phyloP scores from a whole-genome alignment of 176 grass and related monocot species.

The Pharus latifolius region DNA sequence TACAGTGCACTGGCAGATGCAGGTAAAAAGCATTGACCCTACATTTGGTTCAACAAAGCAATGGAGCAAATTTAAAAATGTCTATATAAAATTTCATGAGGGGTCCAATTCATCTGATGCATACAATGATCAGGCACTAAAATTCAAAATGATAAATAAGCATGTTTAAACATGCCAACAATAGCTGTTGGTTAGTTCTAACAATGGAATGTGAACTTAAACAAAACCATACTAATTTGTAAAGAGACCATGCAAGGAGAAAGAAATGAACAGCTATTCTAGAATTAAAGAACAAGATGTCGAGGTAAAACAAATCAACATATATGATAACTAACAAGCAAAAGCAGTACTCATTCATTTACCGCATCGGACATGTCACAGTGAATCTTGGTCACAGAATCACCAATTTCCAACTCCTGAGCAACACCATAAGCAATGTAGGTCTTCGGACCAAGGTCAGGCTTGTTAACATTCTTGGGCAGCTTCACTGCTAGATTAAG shows the following conservation, averaged over 20 bases:
- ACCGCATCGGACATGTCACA: conserved; percentile 94
- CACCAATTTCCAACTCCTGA: conserved; percentile 63
- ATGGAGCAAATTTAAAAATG: too few species aligned
- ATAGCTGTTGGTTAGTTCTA: neutral
- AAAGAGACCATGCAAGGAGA: neutral
- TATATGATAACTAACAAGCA: neutral
- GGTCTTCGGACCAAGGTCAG: conserved; percentile 85
- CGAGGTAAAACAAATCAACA: neutral
- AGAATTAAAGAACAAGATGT: neutral
- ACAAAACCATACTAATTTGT: neutral
- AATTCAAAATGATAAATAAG: neutral
- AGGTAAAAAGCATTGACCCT: too few species aligned
- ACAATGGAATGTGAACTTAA: neutral
- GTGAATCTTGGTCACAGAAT: conserved; percentile 94
- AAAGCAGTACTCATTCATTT: neutral
- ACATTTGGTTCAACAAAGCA: too few species aligned
- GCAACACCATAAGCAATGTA: conserved; percentile 82
- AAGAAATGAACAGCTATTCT: neutral
- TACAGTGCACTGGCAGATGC: too few species aligned
- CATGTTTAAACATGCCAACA: neutral
- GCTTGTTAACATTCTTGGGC: conserved; percentile 16
- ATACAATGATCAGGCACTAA: too few species aligned
- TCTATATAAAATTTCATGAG: neutral
- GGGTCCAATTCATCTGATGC: neutral
- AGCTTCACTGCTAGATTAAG: conserved; percentile 76